Conservation (phyloP, 2,329 filamentous ascomycete genomes). For the Colletotrichum siamense region DNA sequence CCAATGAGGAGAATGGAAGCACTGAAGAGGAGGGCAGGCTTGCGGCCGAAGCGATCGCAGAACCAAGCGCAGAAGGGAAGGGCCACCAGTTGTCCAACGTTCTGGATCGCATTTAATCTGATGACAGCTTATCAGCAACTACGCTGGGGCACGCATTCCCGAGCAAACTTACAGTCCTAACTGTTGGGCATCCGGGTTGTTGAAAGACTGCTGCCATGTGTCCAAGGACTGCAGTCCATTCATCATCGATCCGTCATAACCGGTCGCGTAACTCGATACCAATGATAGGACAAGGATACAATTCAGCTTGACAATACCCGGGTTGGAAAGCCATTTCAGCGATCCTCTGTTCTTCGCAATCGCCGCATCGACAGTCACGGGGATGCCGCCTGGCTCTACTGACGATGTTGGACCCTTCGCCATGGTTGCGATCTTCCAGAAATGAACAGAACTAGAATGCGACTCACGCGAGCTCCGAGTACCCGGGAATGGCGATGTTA, state of each 20-base stretch:
- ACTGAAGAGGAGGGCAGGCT: conserved; percentile 25
- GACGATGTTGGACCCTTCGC: neutral
- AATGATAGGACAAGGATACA: conserved; percentile 2
- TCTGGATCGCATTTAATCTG: conserved; percentile 34
- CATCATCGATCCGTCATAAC: conserved; percentile 42
- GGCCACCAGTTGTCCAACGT: conserved; percentile 37
- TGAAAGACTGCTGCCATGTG: conserved; percentile 41
- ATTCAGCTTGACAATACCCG: conserved; percentile 11
- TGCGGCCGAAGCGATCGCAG: conserved; percentile 32
- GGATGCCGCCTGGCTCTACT: conserved; percentile 1
- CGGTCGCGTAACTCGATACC: conserved; percentile 18
- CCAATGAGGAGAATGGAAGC: conserved; percentile 40
- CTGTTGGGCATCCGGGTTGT: conserved; percentile 28
- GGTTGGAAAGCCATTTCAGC: conserved; percentile 3
- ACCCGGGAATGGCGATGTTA: neutral
- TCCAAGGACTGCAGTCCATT: conserved; percentile 44
- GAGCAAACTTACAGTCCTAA: conserved; percentile 27
- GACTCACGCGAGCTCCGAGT: neutral
- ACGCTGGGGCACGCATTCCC: accelerated
- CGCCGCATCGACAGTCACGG: conserved; percentile 12
- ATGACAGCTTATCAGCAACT: neutral
- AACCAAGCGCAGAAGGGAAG: conserved; percentile 35
- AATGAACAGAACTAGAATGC: neutral
- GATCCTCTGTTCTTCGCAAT: conserved; percentile 4
- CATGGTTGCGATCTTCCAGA: neutral